Base-by-base conservation (phyloP, 1,139 yeast genomes). In the Nakaseomyces glabratus region DNA sequence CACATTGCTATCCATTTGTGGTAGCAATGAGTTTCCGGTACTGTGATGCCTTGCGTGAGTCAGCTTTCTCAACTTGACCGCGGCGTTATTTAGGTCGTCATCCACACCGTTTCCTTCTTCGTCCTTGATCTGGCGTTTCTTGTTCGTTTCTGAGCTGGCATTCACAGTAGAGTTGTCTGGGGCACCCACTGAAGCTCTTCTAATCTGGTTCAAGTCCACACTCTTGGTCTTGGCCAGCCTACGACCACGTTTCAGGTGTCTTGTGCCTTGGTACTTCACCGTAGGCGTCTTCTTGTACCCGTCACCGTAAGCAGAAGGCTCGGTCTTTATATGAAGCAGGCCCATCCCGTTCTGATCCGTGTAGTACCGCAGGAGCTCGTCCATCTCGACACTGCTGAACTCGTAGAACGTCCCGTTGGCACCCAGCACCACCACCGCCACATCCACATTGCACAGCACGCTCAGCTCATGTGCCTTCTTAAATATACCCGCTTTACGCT, bases 381-480 rank as follows among this genome's bases (percentile, higher is more conserved):
- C 65, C 5, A 82, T 67, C 44, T 80, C 77, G 14, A 78, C 78
- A 7, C 93, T 76, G 4, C 88, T 73, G 52, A 79, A 88, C 60
- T 88, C 95, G 56, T 80, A 82, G 32, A 82, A 68, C 20, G 63
- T 56, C 47, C 82, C 80, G 60, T 85, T 85, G 51, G 74, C 75
- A 7, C 95, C 95, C 34, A 86, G 68, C 20, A 90, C 85, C 19
- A 90, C 73, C 20, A 90, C 93, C 2, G 97, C 90, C 35, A 90
- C 68, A 55, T 90, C 98, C 10, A 86, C 94, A 45, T 85, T 93
- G 57, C 97, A 88, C 36, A 90, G 67, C 16, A 90, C 90, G 1
- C 96, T 80, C 41, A 90, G 69, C 60, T 90, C 98, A 55, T 88
- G 93, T 1, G 98, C 98, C 60, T 90, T 90, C 56, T 90, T 90